Percentiles rank a stretch among this genome's conserved stretches.
These are phyloP conservation scores for Cercospora beticola DNA, from an alignment of 2,329 filamentous ascomycete genomes.

Conservation along the genomic window DNA sequence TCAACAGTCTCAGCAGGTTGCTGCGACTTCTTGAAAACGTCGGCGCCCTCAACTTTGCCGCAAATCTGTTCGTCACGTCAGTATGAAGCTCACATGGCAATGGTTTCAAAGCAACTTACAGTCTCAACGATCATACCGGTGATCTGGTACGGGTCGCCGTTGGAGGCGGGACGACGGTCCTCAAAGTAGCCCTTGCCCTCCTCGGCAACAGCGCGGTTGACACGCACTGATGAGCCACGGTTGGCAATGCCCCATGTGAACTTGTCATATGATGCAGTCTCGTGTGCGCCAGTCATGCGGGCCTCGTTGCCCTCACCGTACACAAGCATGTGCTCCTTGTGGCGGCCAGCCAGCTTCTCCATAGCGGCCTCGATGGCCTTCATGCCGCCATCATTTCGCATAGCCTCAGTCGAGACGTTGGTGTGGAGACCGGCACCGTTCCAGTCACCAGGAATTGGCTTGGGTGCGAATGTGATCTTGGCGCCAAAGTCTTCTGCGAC, in stretches of 20 bases:
- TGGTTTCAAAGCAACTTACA: slow-evolving; percentile 27
- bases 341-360: slow-evolving; percentile 53
- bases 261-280: slow-evolving; percentile 90
- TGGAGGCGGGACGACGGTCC: slow-evolving; percentile 66
- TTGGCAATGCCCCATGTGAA: slow-evolving; percentile 95
- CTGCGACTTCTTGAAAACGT: slow-evolving; percentile 44
- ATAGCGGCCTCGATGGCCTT: slow-evolving; percentile 84
- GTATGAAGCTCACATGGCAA: slow-evolving; percentile 3
- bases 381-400: slow-evolving; percentile 90
- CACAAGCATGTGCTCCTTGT: slow-evolving; percentile 69
- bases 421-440: slow-evolving; percentile 92
- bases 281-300: slow-evolving; percentile 88
- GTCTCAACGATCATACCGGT: slow-evolving; percentile 79
- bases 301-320: slow-evolving; percentile 95
- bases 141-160: slow-evolving; percentile 83
- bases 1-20: slow-evolving; percentile 39
- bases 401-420: slow-evolving; percentile 89
- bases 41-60: slow-evolving; percentile 52
- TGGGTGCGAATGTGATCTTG: slow-evolving; percentile 92
- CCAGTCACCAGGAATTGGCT: slow-evolving; percentile 95
- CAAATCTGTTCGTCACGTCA: slow-evolving; percentile 38
- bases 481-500: slow-evolving; percentile 95
- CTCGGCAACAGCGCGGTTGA: slow-evolving; percentile 78
- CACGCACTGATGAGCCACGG: slow-evolving; percentile 90
- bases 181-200: slow-evolving; percentile 96